Evolutionary conservation across 2,329 filamentous ascomycete species (phyloP), one percentile per base, ranked within the genome.

Genomic region (Phaeosphaeria sp.): DNA sequence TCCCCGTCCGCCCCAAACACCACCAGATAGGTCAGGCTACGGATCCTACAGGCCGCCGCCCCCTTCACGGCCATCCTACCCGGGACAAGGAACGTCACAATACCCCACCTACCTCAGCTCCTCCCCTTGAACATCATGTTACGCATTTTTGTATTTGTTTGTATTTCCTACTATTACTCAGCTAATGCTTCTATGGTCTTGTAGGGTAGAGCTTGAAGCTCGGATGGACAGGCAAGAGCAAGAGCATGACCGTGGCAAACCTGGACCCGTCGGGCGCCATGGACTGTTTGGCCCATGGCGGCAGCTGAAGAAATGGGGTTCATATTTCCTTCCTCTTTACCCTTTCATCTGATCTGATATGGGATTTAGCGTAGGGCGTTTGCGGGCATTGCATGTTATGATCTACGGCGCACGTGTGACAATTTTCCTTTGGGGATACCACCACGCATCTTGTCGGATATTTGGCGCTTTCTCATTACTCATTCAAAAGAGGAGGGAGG

Each of bases 191-290:
- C 42, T 49, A 60, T 59, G 64, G 64, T 36, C 45, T 56, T 54
- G 55, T 58, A 72, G 68, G 55, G 55, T 44, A 64, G 59, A 61
- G 56, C 56, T 50, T 59, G 55, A 25, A 91, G 57, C 53, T 47
- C 60, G 56, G 44, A 7, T 53, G 56, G 40, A 36, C 50, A 36
- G 43, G 25, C 59, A 49, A 21, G 30, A 6, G 30, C 30, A 36
- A 36, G 8, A 36, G 15, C 30, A 13, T 36, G 17, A 44, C 52
- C n/a, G n/a, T n/a, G n/a, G n/a, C n/a, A n/a, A 22, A 25, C 45
- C 24, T 25, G 36, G 43, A 51, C 53, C 40, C 42, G 15, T 21
- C 7, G 11, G 21, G 44, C 48, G 39, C 40, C 30, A n/a, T 51
- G 20, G 18, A 18, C 25, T 44, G 25, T 13, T 17, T 39, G 39